Base-by-base conservation (phyloP, 768 basidiomycete genomes). In the Xanthoconium stramineum region DNA sequence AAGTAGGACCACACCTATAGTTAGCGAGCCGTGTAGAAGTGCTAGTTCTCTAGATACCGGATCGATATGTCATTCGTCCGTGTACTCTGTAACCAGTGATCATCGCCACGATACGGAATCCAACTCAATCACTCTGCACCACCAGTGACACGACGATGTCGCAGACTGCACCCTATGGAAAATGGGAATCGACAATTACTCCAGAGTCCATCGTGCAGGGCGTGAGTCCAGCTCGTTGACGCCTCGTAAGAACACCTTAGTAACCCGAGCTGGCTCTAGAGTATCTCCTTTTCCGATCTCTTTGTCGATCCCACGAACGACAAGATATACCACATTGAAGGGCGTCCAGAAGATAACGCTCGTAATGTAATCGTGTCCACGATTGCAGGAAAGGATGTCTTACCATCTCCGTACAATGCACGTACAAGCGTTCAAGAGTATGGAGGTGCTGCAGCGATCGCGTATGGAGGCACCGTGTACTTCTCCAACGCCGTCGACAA, bases 341-440 rank as follows among this genome's bases (percentile, higher is more conserved):
- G 69, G 9, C 75, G 89, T 12, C 82, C 89, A 1, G 76, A 72
- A 6, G 82, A 84, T 44, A 76, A 70, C 2, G 83, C 80, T 3
- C 76, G 89, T 4, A 75, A 65, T 49, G 83, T 85, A 1, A 70
- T 90, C 24, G 79, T 91, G 15, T 72, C 82, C 29, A 82, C 83
- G 0, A 51, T 69, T 28, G 70, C 71, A 6, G 57, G 53, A 38
- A 67, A 69, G 40, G 89, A 91, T 46, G 64, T 88, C 24, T 75
- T 84, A 13, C 78, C 78, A 2, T 63, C 72, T 33, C 76, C 75
- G 0, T 88, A 80, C 77, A 86, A 80, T 65, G 82, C 75, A 6
- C 75, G 81, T 35, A 79, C 81, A 0, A 67, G 76, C 15, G 86
- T 89, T 3, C 81, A 88, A 28, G 88, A 89, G 66, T 89, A 89